These are phyloP conservation scores for Coemansia asiatica DNA, from an alignment of 192 early-diverging fungal genomes.

Conservation along the genomic window DNA sequence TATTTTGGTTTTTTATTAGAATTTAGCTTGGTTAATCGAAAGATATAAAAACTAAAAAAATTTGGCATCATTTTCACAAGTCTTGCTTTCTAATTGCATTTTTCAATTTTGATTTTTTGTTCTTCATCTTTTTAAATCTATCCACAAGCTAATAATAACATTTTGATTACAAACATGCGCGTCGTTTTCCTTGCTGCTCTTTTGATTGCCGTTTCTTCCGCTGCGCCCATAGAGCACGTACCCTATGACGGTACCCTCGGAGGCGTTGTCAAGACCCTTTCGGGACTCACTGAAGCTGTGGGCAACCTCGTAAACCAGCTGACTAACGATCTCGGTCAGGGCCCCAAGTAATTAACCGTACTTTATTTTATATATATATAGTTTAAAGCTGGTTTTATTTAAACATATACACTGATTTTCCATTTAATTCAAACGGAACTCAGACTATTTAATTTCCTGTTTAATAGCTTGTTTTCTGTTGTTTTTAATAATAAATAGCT, in stretches of 20 bases:
- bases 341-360: slow-evolving; percentile 26
- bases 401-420: slow-evolving; percentile 8
- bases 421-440: slow-evolving; percentile 1
- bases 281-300: slow-evolving; percentile 36
- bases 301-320: slow-evolving; percentile 39
- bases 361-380: not conserved
- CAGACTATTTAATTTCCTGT: not conserved
- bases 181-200: slow-evolving; percentile 30
- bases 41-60: no score
- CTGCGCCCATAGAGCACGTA: slow-evolving; percentile 33
- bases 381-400: slow-evolving; percentile 2
- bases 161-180: slow-evolving; percentile 25
- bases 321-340: slow-evolving; percentile 55
- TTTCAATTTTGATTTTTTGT: not conserved
- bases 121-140: not conserved
- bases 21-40: no score
- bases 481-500: slow-evolving; percentile 10
- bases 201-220: slow-evolving; percentile 27
- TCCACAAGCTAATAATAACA: not conserved
- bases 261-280: slow-evolving; percentile 42
- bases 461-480: slow-evolving; percentile 10
- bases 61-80: no score
- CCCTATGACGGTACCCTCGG: slow-evolving; percentile 46
- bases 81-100: no score
- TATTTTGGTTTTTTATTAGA: not conserved